These are phyloP conservation scores for Lenzites betulinus DNA, from an alignment of 768 basidiomycete species.

Conservation along the genomic window DNA sequence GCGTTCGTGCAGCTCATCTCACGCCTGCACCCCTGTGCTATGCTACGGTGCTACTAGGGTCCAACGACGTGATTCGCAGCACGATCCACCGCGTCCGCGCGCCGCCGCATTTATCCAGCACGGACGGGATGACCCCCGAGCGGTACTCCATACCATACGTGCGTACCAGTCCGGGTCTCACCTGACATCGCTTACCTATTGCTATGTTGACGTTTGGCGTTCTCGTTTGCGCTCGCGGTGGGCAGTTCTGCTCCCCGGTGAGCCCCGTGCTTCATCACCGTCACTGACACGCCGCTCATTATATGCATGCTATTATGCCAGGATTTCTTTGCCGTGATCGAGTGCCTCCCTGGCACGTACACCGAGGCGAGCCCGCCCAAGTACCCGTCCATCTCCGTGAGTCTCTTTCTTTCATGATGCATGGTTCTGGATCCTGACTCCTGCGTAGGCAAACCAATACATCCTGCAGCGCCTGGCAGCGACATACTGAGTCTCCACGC, in stretches of 20 bases:
- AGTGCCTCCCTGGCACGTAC: constrained; percentile 52
- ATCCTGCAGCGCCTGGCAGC: constrained; percentile 42
- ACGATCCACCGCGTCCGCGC: constrained; percentile 56
- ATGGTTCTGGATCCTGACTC: constrained; percentile 7
- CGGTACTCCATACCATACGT: constrained; percentile 68
- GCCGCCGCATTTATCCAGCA: constrained; percentile 30
- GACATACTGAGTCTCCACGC: constrained; percentile 34
- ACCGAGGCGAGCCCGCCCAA: constrained; percentile 50
- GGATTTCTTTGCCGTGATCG: constrained; percentile 34
- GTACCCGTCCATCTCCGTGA: constrained; percentile 45
- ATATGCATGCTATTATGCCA: background rate
- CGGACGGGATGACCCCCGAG: constrained; percentile 45
- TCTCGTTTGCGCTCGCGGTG: too few species aligned
- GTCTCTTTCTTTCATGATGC: background rate
- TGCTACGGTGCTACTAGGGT: too few species aligned
- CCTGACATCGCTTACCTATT: too few species aligned
- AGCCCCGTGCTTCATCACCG: constrained; percentile 26
- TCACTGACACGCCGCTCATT: too few species aligned
- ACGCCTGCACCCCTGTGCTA: too few species aligned
- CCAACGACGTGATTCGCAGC: constrained; percentile 44
- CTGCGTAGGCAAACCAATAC: constrained; percentile 36
- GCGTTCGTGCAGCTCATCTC: too few species aligned
- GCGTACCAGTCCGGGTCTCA: constrained; percentile 28
- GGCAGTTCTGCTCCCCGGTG: constrained; percentile 39
- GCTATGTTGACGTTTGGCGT: too few species aligned